phyloP scores from a whole-genome alignment of 306 rosid species.

The Rosa rugosa region DNA sequence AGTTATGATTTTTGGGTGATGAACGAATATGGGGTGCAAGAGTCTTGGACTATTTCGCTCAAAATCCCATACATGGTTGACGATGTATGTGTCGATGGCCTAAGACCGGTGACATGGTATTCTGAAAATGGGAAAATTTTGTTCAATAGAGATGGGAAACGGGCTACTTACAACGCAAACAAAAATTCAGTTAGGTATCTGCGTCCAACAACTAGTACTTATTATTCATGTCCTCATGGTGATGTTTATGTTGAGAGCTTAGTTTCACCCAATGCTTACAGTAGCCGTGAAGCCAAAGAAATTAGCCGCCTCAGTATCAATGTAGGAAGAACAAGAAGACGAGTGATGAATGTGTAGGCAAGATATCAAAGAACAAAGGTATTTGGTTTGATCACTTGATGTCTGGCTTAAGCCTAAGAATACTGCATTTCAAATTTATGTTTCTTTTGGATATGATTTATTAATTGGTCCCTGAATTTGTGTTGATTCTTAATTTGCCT shows the following conservation, averaged over 20 bases:
- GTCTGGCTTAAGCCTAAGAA: neutral
- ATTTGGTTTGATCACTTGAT: neutral
- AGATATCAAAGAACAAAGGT: neutral
- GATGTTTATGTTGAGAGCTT: neutral
- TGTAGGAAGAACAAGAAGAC: neutral
- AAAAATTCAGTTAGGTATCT: neutral
- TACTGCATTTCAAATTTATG: neutral
- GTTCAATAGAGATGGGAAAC: neutral
- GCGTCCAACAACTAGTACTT: too few relatives aligned
- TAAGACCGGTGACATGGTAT: neutral
- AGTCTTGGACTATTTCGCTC: neutral
- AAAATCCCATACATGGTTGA: neutral
- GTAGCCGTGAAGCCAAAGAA: neutral
- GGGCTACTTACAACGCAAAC: neutral
- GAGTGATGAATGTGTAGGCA: neutral
- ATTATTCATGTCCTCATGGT: neutral
- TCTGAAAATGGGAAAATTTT: neutral
- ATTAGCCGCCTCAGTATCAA: neutral
- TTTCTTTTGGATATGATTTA: neutral
- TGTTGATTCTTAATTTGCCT: neutral
- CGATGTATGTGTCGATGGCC: neutral
- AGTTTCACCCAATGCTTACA: neutral
- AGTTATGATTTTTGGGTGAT: neutral
- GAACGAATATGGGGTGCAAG: neutral
- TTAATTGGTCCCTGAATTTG: too few relatives aligned